Percentiles rank a stretch among this genome's conserved stretches.
phyloP scores from a whole-genome alignment of 139 green algal species.

The Pedinophyceae sp. region DNA sequence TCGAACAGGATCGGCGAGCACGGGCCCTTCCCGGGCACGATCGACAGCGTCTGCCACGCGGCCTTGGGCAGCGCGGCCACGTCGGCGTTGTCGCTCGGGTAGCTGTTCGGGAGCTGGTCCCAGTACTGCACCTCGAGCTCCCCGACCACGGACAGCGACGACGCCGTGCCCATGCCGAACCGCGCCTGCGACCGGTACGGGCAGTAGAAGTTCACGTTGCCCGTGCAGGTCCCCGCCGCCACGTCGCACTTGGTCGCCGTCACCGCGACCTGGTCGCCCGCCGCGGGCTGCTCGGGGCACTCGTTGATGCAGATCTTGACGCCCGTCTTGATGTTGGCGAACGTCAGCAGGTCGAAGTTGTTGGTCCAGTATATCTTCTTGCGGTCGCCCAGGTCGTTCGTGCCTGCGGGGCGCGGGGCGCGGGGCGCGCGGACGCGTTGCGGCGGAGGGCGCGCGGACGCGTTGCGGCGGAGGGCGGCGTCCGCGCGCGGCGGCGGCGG shows the following conservation, averaged over 20 bases:
- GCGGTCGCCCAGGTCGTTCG: conserved; percentile 22
- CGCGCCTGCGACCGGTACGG: too few relatives aligned
- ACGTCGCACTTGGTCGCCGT: conserved; percentile 12
- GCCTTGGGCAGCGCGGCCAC: too few relatives aligned
- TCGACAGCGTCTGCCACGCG: conserved; percentile 14
- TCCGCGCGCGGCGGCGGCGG: too few relatives aligned
- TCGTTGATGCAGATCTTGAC: conserved; percentile 31
- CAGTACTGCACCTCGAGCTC: conserved; percentile 15
- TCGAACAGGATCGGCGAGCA: background rate
- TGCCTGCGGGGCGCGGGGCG: too few relatives aligned
- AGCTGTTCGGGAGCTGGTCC: conserved; percentile 3
- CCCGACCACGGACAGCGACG: too few relatives aligned
- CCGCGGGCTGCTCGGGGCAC: too few relatives aligned
- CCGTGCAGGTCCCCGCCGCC: conserved; percentile 19
- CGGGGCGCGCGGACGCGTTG: too few relatives aligned
- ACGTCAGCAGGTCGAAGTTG: conserved; percentile 34
- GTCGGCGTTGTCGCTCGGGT: too few relatives aligned
- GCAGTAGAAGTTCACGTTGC: conserved; percentile 17
- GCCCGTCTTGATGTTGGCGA: conserved; percentile 25
- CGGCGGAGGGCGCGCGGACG: too few relatives aligned
- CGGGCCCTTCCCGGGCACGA: background rate
- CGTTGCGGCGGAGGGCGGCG: too few relatives aligned
- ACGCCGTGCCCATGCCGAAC: too few relatives aligned
- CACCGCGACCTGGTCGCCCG: background rate
- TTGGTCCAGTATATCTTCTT: conserved; percentile 60